Conservation (phyloP, 2,329 filamentous ascomycete species). For the Exserohilum turcica region DNA sequence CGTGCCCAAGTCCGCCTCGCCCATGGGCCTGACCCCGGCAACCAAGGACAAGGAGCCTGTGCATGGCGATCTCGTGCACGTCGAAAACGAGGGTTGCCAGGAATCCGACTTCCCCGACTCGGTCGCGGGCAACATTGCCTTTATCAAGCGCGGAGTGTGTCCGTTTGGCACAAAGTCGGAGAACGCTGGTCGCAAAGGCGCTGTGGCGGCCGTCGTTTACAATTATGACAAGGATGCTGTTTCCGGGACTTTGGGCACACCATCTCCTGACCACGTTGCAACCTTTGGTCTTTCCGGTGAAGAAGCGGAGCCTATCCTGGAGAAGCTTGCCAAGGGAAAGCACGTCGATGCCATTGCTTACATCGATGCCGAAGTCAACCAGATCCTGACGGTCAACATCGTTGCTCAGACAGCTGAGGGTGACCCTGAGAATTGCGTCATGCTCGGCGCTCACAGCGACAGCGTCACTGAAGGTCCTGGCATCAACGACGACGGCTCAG, state of each 20-base stretch:
- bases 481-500: constrained; percentile 51
- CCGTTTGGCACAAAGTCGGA: constrained; percentile 74
- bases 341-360: constrained; percentile 51
- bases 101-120: constrained; percentile 64
- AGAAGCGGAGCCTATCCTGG: constrained; percentile 60
- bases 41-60: constrained; percentile 47
- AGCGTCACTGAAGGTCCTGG: constrained; percentile 49
- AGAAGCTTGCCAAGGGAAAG: constrained; percentile 58
- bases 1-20: constrained; percentile 42
- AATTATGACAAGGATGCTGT: constrained; percentile 69
- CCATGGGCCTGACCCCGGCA: constrained; percentile 46
- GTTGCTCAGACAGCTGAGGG: constrained; percentile 48
- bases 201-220: constrained; percentile 74
- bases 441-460: constrained; percentile 50
- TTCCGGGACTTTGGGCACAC: constrained; percentile 71
- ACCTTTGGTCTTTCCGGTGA: constrained; percentile 71
- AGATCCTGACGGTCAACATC: constrained; percentile 55
- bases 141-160: constrained; percentile 74
- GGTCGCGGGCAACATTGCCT: constrained; percentile 68
- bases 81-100: constrained; percentile 43
- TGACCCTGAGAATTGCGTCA: constrained; percentile 48
- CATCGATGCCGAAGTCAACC: constrained; percentile 56
- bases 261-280: constrained; percentile 63
- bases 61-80: constrained; percentile 41
- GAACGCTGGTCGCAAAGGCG: constrained; percentile 71